phyloP scores from a whole-genome alignment of 768 basidiomycete genomes.

The Tricholoma sp. region DNA sequence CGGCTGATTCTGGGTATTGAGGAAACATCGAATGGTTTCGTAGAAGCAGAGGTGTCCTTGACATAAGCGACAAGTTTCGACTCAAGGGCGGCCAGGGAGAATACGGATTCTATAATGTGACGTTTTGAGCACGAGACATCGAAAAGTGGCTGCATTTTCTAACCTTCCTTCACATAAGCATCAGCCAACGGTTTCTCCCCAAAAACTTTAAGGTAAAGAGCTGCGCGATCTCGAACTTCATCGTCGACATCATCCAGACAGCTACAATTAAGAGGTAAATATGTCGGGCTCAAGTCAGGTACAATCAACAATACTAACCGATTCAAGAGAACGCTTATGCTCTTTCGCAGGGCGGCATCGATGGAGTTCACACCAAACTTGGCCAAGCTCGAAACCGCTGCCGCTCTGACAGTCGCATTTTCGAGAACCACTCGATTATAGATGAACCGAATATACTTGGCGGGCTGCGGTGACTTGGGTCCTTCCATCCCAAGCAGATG shows the following conservation, averaged over 20 bases:
- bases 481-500: constrained; percentile 95
- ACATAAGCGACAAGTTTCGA: constrained; percentile 91
- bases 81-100: constrained; percentile 86
- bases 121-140: background rate
- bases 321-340: constrained; percentile 81
- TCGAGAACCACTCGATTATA: constrained; percentile 99
- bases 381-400: constrained; percentile 90
- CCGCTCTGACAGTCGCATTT: constrained; percentile 95
- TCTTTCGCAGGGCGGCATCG: constrained; percentile 75
- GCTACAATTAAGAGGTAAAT: constrained; percentile 31
- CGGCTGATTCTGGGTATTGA: constrained; percentile 93
- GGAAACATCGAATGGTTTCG: constrained; percentile 77
- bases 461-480: constrained; percentile 91
- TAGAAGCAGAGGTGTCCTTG: constrained; percentile 66
- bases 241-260: constrained; percentile 98
- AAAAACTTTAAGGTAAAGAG: constrained; percentile 86
- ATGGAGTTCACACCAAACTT: constrained; percentile 93
- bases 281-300: constrained; percentile 4
- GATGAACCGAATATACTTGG: constrained; percentile 98
- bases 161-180: constrained; percentile 90
- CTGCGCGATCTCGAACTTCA: constrained; percentile 96
- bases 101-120: constrained; percentile 75
- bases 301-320: constrained; percentile 43
- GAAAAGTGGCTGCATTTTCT: constrained; percentile 2
- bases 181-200: constrained; percentile 76